These are phyloP conservation scores for Gossypium schwendimanii DNA, from an alignment of 441 rosid species.

Conservation along the genomic window DNA sequence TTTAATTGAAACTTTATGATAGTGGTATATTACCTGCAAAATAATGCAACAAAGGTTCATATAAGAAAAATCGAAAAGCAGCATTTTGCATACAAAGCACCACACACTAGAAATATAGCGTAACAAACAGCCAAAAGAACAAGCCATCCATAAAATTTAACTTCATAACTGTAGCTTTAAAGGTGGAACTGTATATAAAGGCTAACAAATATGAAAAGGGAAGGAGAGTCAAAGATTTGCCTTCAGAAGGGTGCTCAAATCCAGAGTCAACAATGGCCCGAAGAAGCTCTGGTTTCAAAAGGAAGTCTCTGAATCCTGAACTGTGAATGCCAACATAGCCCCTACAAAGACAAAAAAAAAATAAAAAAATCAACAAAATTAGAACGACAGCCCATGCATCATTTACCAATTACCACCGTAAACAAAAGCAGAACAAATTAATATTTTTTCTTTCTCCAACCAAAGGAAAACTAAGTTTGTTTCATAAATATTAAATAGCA, in stretches of 20 bases:
- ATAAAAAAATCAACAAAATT: not conserved
- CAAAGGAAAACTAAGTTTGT: not conserved
- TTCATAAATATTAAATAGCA: not conserved
- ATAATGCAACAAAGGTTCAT: not conserved
- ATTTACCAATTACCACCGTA: not conserved
- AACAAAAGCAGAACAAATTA: not conserved
- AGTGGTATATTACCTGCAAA: slow-evolving; percentile 66
- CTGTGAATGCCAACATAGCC: slow-evolving; percentile 99
- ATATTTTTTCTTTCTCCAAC: not conserved
- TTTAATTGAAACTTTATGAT: slow-evolving; percentile 55
- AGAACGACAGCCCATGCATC: not conserved
- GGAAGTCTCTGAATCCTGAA: slow-evolving; percentile 99
- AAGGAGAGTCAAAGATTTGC: slow-evolving; percentile 25
- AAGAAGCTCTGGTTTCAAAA: slow-evolving; percentile 96
- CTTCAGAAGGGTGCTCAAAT: slow-evolving; percentile 99
- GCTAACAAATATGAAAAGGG: not conserved
- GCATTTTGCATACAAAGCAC: not conserved
- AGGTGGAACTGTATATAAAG: not conserved
- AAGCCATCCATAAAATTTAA: not conserved
- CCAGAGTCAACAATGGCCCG: slow-evolving; percentile 96
- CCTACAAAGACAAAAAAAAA: slow-evolving; percentile 21
- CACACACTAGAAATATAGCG: not conserved
- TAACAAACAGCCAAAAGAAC: not conserved
- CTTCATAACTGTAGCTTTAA: not conserved
- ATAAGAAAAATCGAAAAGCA: not conserved